phyloP scores from a whole-genome alignment of 495 filamentous ascomycete genomes.

The Schizothecium vesticola region DNA sequence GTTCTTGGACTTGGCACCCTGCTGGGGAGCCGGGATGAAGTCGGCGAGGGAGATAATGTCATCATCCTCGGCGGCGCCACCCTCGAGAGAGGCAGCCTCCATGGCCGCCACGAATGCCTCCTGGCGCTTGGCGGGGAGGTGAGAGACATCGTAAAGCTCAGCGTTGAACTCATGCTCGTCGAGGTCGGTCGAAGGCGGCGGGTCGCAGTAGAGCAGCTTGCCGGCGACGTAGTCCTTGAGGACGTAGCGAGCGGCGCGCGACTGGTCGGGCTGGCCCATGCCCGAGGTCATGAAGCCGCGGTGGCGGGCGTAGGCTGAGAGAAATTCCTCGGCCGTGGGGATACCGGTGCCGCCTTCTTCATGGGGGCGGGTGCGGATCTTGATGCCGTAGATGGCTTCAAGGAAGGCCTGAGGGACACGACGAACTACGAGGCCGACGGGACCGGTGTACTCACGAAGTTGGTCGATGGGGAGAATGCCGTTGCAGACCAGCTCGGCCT shows the following conservation, averaged over 20 bases:
- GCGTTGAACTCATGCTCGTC: constrained; percentile 76
- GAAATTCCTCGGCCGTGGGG: constrained; percentile 81
- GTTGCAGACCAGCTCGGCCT: constrained; percentile 92
- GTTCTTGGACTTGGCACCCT: constrained; percentile 63
- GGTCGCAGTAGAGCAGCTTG: constrained; percentile 86
- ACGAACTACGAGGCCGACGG: constrained; percentile 77
- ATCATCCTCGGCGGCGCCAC: constrained; percentile 36
- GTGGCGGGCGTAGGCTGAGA: constrained; percentile 80
- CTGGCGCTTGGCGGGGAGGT: constrained; percentile 70
- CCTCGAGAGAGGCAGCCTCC: constrained; percentile 34
- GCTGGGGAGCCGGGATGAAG: constrained; percentile 35
- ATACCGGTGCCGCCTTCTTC: constrained; percentile 93
- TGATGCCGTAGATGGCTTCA: constrained; percentile 89
- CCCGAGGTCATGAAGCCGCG: constrained; percentile 85
- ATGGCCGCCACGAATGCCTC: constrained; percentile 49
- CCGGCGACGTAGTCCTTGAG: constrained; percentile 98
- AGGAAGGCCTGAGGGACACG: constrained; percentile 87
- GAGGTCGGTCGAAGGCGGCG: constrained; percentile 64
- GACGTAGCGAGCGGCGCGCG: constrained; percentile 80
- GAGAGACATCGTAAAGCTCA: constrained; percentile 75
- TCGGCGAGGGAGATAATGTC: constrained; percentile 35
- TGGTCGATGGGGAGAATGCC: constrained; percentile 97
- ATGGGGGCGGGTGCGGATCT: constrained; percentile 70
- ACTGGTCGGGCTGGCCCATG: constrained; percentile 87
- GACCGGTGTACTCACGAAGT: constrained; percentile 88